These are phyloP conservation scores for Cardamine resedifolia DNA, from an alignment of 345 rosid genomes.

Conservation along the genomic window DNA sequence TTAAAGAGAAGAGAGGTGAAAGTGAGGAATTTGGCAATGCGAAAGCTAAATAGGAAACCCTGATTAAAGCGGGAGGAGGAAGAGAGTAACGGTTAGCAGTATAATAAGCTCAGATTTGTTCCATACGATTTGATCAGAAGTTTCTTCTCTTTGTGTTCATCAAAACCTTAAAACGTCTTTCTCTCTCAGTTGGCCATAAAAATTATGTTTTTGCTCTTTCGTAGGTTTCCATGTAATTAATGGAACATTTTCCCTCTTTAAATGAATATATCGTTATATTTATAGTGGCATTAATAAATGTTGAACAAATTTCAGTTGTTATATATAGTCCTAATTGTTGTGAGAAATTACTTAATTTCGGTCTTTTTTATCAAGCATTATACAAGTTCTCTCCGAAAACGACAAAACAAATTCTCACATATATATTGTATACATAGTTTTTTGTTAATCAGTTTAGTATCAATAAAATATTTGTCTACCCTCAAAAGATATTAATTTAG, in stretches of 20 bases:
- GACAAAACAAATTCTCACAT: too few relatives aligned
- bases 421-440: too few relatives aligned
- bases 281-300: not conserved
- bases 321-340: too few relatives aligned
- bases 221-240: not conserved
- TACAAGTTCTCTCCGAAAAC: too few relatives aligned
- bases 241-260: not conserved
- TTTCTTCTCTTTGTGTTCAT: not conserved
- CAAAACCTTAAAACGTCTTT: not conserved
- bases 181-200: not conserved
- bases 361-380: too few relatives aligned
- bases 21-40: not conserved
- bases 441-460: too few relatives aligned
- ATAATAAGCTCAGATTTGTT: not conserved
- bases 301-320: not conserved
- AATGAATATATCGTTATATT: not conserved
- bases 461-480: too few relatives aligned
- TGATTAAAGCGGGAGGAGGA: not conserved
- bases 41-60: not conserved
- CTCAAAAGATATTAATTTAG: too few relatives aligned
- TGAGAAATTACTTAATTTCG: not conserved
- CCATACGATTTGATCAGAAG: not conserved
- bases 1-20: not conserved
- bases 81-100: constrained; percentile 17
- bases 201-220: not conserved